These are phyloP conservation scores for Vigna trinervia DNA, from an alignment of 306 rosid genomes.

Conservation along the genomic window DNA sequence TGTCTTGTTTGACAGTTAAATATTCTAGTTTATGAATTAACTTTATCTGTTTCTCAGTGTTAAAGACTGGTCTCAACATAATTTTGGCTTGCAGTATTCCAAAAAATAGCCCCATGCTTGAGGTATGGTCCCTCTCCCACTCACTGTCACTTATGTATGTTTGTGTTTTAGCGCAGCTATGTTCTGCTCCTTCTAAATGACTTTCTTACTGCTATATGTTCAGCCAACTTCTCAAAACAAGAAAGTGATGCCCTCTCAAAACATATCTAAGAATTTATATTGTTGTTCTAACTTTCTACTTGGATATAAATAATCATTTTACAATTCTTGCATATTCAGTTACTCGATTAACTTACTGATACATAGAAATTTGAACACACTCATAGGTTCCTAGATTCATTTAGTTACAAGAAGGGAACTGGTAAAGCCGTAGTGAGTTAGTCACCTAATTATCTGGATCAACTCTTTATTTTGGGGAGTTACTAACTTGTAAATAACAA, in stretches of 20 bases:
- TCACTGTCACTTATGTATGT: neutral
- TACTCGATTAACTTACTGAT: conserved; percentile 2
- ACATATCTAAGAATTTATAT: neutral
- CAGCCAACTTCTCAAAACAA: conserved; percentile 7
- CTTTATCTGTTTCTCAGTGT: conserved; percentile 51
- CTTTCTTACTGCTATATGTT: neutral
- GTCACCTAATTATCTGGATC: neutral
- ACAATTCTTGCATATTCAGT: conserved; percentile 21
- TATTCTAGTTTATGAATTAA: conserved; percentile 8
- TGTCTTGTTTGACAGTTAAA: neutral
- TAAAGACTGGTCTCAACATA: conserved; percentile 80
- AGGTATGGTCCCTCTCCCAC: conserved; percentile 56
- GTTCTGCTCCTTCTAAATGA: neutral
- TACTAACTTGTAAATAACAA: conserved; percentile 6
- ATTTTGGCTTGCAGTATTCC: conserved; percentile 89
- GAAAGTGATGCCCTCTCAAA: conserved; percentile 10
- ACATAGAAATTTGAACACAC: conserved; percentile 3
- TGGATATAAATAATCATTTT: neutral
- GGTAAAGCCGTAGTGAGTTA: neutral
- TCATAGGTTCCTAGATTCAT: neutral
- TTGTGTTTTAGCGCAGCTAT: neutral
- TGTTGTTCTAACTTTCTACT: neutral
- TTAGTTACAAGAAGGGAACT: neutral
- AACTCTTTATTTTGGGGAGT: neutral
- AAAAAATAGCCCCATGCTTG: conserved; percentile 73